A percentile compares a stretch with the other conserved stretches of the same genome.
phyloP scores from a whole-genome alignment of 202 grass and related monocot genomes.

The Dendrocalamus latiflorus region DNA sequence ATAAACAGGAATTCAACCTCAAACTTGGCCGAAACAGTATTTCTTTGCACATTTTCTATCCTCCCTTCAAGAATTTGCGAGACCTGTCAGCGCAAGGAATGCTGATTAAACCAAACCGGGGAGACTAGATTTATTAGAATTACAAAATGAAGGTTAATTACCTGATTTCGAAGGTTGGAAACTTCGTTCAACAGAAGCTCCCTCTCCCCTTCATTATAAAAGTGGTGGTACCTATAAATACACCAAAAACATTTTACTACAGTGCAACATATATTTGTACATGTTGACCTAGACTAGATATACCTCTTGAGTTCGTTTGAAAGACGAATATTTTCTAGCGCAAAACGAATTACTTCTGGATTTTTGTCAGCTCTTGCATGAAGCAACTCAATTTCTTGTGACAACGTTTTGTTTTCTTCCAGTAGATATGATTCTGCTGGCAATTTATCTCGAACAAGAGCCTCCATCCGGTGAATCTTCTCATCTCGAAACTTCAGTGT shows the following conservation, averaged over 20 bases:
- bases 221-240: too few species aligned
- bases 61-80: constrained; percentile 55
- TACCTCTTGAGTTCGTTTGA: too few species aligned
- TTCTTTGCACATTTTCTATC: constrained; percentile 41
- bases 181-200: too few species aligned
- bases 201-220: too few species aligned
- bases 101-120: constrained; percentile 17
- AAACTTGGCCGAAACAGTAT: constrained; percentile 29
- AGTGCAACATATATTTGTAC: too few species aligned
- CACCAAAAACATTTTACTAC: too few species aligned
- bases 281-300: too few species aligned
- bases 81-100: constrained; percentile 43
- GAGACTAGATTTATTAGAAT: constrained; percentile 14
- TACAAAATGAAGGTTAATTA: constrained; percentile 21
- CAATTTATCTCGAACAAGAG: constrained; percentile 50
- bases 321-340: too few species aligned
- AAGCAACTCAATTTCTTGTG: constrained; percentile 71
- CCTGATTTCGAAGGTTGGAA: constrained; percentile 77
- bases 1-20: constrained; percentile 44
- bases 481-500: constrained; percentile 90
- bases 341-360: too few species aligned
- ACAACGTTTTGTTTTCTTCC: constrained; percentile 65
- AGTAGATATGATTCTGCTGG: constrained; percentile 60
- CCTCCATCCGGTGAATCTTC: constrained; percentile 78
- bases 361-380: constrained; percentile 35